phyloP scores from a whole-genome alignment of 768 basidiomycete species.

The Trametes punicea region DNA sequence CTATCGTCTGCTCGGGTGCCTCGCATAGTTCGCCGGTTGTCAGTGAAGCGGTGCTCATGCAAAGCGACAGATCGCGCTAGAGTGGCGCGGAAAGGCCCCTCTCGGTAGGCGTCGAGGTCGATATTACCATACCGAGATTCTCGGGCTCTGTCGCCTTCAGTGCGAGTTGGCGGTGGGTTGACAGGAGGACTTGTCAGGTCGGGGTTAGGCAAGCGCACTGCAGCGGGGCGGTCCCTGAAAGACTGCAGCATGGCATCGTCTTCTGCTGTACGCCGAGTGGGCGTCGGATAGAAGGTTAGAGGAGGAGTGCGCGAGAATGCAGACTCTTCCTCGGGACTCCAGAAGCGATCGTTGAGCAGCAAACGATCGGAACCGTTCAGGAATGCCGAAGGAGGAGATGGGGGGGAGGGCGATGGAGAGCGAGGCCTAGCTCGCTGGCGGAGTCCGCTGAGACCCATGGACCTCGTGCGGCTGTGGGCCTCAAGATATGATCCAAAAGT shows the following conservation, averaged over 20 bases:
- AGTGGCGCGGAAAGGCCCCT: constrained; percentile 30
- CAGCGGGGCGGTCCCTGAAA: constrained; percentile 3
- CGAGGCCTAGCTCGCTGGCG: constrained; percentile 3
- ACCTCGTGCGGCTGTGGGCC: neutral
- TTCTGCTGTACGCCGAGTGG: neutral
- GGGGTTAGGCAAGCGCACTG: too few relatives aligned
- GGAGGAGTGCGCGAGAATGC: neutral
- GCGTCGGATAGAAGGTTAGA: neutral
- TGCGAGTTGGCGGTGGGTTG: too few relatives aligned
- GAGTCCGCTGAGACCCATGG: neutral
- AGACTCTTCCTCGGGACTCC: too few relatives aligned
- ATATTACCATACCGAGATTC: neutral
- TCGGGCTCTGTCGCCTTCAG: neutral
- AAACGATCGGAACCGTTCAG: neutral
- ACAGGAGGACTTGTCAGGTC: too few relatives aligned
- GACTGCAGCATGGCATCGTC: constrained; percentile 13
- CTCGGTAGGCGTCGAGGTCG: constrained; percentile 26
- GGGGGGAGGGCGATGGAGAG: neutral
- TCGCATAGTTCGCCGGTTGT: neutral
- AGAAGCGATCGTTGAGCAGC: too few relatives aligned
- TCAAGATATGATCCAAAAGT: neutral
- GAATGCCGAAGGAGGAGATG: neutral
- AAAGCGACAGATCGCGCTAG: constrained; percentile 20
- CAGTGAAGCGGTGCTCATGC: neutral
- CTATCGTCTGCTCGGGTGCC: neutral